Percentiles rank a stretch among this genome's conserved stretches.
Evolutionary conservation across 441 rosid genomes (phyloP).

Genomic region (Pelargonium australe): DNA sequence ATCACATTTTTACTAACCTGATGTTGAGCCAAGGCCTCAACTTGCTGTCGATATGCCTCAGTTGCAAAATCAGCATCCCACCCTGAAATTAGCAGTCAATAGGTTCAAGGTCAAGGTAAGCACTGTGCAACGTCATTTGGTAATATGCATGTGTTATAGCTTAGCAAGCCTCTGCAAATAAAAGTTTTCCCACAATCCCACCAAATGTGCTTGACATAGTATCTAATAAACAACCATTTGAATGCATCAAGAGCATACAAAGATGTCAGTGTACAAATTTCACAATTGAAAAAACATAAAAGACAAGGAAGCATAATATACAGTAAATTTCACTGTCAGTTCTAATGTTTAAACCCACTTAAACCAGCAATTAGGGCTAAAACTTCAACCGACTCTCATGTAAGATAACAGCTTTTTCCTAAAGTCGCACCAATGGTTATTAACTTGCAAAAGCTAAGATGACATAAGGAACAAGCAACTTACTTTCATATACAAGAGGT

Average conservation of each 20-base stretch:
- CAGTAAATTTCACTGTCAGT: background rate
- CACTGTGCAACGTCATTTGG: constrained; percentile 1
- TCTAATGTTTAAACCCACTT: constrained; percentile 4
- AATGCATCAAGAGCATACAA: background rate
- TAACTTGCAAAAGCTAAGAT: background rate
- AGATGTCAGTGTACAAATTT: background rate
- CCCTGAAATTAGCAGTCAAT: constrained; percentile 40
- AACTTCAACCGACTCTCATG: background rate
- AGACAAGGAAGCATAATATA: background rate
- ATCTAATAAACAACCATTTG: constrained; percentile 7
- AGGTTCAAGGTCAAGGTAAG: constrained; percentile 20
- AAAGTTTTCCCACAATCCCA: background rate
- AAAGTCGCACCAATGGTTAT: background rate
- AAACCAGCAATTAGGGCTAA: background rate
- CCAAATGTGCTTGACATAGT: background rate
- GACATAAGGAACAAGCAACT: constrained; percentile 29
- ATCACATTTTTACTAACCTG: constrained; percentile 47
- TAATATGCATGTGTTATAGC: background rate
- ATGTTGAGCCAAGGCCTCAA: constrained; percentile 86
- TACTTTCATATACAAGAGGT: constrained; percentile 96
- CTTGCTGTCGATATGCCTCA: constrained; percentile 96
- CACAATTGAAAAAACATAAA: background rate
- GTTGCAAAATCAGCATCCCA: constrained; percentile 99
- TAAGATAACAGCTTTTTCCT: constrained; percentile 1
- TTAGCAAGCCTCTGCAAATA: background rate